phyloP scores from a whole-genome alignment of 257 asterid species.

The Solanum chilense region DNA sequence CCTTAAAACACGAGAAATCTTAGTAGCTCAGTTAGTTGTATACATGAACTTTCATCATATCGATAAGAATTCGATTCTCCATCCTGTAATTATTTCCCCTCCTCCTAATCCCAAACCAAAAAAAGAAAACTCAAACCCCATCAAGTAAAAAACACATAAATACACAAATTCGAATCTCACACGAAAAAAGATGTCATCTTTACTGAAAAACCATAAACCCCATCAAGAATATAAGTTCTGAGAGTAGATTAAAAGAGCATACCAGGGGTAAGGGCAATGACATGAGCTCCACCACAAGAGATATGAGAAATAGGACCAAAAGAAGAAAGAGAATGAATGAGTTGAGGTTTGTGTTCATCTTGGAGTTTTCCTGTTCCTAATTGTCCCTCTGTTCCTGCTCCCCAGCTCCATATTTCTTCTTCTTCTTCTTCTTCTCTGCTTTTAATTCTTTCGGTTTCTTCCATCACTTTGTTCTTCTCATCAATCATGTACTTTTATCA shows the following conservation, averaged over 20 bases:
- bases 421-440: background rate
- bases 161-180: background rate
- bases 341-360: conserved; percentile 62
- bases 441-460: conserved; percentile 1
- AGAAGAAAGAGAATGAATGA: conserved; percentile 43
- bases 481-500: background rate
- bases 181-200: background rate
- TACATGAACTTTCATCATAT: background rate
- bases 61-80: background rate
- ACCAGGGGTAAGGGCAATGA: conserved; percentile 63
- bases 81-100: background rate
- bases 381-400: conserved; percentile 94
- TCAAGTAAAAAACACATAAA: background rate
- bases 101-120: background rate
- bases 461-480: background rate
- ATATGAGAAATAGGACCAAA: conserved; percentile 40
- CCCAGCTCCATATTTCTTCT: conserved; percentile 84
- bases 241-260: background rate
- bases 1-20: background rate
- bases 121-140: background rate
- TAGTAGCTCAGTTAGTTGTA: background rate
- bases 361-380: conserved; percentile 50
- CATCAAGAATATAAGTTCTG: background rate
- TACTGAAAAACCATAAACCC: background rate
- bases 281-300: conserved; percentile 98